Percentiles rank a stretch among this genome's conserved stretches.
phyloP scores from a whole-genome alignment of 441 rosid genomes.

The Syzygium malaccense region DNA sequence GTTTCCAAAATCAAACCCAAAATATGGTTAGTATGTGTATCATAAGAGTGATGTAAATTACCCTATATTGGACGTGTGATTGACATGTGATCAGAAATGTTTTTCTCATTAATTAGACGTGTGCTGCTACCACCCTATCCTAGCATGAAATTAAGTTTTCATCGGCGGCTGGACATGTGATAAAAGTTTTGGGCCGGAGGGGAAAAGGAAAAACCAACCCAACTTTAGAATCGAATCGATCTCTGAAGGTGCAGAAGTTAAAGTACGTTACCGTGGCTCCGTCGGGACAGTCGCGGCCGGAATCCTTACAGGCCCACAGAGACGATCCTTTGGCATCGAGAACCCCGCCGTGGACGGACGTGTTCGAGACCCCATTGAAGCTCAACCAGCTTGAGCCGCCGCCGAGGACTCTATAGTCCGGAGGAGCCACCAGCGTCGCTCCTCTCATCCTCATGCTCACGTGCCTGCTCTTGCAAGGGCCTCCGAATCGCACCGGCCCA shows the following conservation, averaged over 20 bases:
- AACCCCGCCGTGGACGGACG: constrained; percentile 34
- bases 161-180: not conserved
- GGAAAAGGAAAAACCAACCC: not conserved
- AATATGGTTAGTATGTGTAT: not conserved
- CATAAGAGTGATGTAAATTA: not conserved
- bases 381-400: constrained; percentile 22
- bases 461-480: constrained; percentile 19
- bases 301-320: constrained; percentile 41
- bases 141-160: not conserved
- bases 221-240: not conserved
- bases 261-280: constrained; percentile 39
- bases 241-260: not conserved
- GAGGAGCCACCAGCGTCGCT: constrained; percentile 25
- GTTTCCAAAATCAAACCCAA: not conserved
- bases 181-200: not conserved
- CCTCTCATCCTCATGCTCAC: constrained; percentile 25
- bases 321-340: constrained; percentile 44
- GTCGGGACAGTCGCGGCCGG: constrained; percentile 22
- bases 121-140: not conserved
- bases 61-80: not conserved
- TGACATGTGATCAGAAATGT: not conserved
- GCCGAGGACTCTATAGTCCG: constrained; percentile 18
- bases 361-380: constrained; percentile 24
- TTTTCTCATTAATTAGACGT: not conserved
- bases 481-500: constrained; percentile 19